Percentiles rank a stretch among this genome's conserved stretches.
These are phyloP conservation scores for Blastomyces percursus DNA, from an alignment of 2,329 filamentous ascomycete species.

Conservation along the genomic window DNA sequence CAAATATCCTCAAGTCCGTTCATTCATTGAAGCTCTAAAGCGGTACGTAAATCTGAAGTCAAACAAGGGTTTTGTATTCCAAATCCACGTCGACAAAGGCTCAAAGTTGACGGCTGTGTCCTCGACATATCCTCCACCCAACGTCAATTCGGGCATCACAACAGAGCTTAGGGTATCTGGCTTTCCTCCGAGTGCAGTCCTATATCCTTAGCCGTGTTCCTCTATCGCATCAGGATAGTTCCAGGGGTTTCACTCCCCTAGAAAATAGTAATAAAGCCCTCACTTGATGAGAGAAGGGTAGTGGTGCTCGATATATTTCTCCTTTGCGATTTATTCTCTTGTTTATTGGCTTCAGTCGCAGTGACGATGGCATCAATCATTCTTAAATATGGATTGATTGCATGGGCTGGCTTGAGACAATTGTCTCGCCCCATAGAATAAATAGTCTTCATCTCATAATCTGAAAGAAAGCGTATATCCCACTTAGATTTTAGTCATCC, in stretches of 20 bases:
- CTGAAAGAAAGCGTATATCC: background rate
- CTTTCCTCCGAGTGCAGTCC: background rate
- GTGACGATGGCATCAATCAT: background rate
- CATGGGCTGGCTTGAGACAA: background rate
- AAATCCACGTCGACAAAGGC: too few species aligned
- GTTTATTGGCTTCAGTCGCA: background rate
- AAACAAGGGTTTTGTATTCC: too few species aligned
- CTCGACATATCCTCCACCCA: background rate
- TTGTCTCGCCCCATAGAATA: background rate
- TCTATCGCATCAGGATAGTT: background rate
- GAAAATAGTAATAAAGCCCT: background rate
- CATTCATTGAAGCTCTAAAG: too few species aligned
- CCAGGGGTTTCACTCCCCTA: background rate
- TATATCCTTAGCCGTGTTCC: background rate
- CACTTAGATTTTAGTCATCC: background rate
- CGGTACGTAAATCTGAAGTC: background rate
- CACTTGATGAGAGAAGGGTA: background rate
- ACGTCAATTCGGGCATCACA: background rate
- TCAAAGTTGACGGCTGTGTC: background rate
- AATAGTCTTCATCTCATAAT: background rate
- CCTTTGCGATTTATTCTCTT: background rate
- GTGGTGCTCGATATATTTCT: background rate
- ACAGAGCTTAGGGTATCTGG: background rate
- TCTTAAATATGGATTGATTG: background rate
- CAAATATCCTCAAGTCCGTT: background rate